Base-by-base conservation (phyloP, 2,329 filamentous ascomycete species). In the Periconia sp. region DNA sequence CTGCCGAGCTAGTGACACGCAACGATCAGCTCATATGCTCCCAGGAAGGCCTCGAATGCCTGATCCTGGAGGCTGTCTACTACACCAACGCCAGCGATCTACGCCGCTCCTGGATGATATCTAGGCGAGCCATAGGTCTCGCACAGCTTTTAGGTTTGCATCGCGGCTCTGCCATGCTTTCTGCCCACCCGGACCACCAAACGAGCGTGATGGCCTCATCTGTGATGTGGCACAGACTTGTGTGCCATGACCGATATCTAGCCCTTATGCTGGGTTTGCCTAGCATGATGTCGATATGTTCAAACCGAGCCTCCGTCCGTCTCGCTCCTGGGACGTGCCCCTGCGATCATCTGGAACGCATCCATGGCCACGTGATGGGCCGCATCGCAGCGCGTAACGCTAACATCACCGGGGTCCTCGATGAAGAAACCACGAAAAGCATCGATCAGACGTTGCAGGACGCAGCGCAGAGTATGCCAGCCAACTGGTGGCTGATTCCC, bases 71-170 rank as follows among this genome's bases (percentile, higher is more conserved):
- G 43, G 57, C 56, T 6, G 42, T 65, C 7, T 75, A 64, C 39
- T 52, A 75, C 6, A 48, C 49, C 4, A 69, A 73, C 22, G 22
- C 36, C 13, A 73, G 74, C 0, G 72, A 71, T 36, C 59, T 75
- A 10, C 65, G 71, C 7, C 57, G 60, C 3, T 59, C 63, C 1
- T 75, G 70, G 72, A 26, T 70, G 4, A 55, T 65, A 2, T 43
- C 55, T 12, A 67, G 73, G 2, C 54, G 72, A 29, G 72, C 73
- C 0, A 61, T 74, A 46, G 50, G 40, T 1, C 37, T 71, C 4
- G 73, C 71, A 0, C 73, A 76, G 48, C 37, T 74, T n/a, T 68
- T 75, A 65, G 68, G 67, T 0, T 38, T 76, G 3, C 57, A 75
- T 46, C 63, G 58, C n/a, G n/a, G n/a, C n/a, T n/a, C n/a, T n/a